Evolutionary conservation across 192 early-diverging fungal species (phyloP), one percentile per base, ranked within the genome.

Genomic region (Podila verticillata): DNA sequence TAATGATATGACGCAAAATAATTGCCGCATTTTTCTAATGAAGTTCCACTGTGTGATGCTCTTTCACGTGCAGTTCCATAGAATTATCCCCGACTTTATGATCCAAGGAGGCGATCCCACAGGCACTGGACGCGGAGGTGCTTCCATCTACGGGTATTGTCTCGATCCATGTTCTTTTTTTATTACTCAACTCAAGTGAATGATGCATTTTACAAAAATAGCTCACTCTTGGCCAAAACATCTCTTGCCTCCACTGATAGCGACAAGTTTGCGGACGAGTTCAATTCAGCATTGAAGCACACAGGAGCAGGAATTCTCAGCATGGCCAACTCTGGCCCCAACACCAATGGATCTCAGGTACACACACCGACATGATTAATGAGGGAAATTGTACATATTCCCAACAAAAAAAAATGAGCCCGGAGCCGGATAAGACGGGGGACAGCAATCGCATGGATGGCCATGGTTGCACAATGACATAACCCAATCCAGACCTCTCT

Each of bases 51-150:
- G 13, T 44, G 39, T 44, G 39, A 4, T 44, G 39, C 39, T 44
- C 39, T 44, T 44, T 44, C 39, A 44, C 51, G 24, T 54, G 51
- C n/a, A 93, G 89, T 96, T 96, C 72, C 94, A 95, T 69, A 81
- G 93, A 47, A 82, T 95, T 68, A 93, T 94, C 74, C 65, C 89
- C 5, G 93, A 98, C 81, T 99, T 98, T 82, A 96, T 99, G 95
- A 90, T 99, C 36, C 98, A 99, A 88, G 96, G 96, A 57, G 95
- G 96, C 58, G 97, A 99, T 83, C 98, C 97, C 26, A 98, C 97
- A 4, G 96, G 92, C 28, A 99, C 95, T 15, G 96, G 96, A 17
- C 87, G 92, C 30, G 97, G 97, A 34, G 97, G 98, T 22, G 63
- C 79, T 22, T 91, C 89, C 59, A 96, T 96, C 61, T 96, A 95